These are phyloP conservation scores for Fusarium sp. DNA, from an alignment of 2,329 filamentous ascomycete genomes.

Conservation along the genomic window DNA sequence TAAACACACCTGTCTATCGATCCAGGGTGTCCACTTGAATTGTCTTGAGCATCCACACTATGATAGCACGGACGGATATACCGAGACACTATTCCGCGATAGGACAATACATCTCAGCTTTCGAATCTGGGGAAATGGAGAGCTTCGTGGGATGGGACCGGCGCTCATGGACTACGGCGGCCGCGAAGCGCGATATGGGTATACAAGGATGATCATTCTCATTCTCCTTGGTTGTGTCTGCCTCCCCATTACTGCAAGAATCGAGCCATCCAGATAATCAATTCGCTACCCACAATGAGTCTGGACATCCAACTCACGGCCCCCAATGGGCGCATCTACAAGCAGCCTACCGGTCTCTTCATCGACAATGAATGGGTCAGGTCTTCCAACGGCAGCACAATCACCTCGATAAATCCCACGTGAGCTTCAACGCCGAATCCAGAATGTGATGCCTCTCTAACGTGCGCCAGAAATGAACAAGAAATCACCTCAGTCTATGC, in stretches of 20 bases:
- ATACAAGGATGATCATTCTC: conserved; percentile 14
- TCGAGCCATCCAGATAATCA: neutral
- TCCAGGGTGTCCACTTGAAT: conserved; percentile 21
- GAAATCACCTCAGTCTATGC: conserved; percentile 48
- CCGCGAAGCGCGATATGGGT: neutral
- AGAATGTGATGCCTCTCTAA: neutral
- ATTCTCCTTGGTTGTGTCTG: conserved; percentile 12
- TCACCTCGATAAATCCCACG: conserved; percentile 67
- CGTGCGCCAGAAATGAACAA: conserved; percentile 41
- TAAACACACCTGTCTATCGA: neutral
- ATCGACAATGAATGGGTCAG: conserved; percentile 80
- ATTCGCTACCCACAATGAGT: conserved; percentile 24
- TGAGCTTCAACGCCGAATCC: conserved; percentile 20
- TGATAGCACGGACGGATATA: conserved; percentile 4
- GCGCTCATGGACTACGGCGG: no score
- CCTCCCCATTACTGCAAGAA: neutral
- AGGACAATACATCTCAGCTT: conserved; percentile 15
- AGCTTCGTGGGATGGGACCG: no score
- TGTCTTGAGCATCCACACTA: no score
- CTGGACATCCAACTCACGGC: conserved; percentile 46
- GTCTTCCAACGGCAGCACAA: conserved; percentile 63
- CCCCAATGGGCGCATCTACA: conserved; percentile 71
- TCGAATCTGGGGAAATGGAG: neutral
- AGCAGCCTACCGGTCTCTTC: conserved; percentile 74
- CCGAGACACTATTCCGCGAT: conserved; percentile 4